Conservation (phyloP, 257 asterid genomes). For the Nicotiana undulata region DNA sequence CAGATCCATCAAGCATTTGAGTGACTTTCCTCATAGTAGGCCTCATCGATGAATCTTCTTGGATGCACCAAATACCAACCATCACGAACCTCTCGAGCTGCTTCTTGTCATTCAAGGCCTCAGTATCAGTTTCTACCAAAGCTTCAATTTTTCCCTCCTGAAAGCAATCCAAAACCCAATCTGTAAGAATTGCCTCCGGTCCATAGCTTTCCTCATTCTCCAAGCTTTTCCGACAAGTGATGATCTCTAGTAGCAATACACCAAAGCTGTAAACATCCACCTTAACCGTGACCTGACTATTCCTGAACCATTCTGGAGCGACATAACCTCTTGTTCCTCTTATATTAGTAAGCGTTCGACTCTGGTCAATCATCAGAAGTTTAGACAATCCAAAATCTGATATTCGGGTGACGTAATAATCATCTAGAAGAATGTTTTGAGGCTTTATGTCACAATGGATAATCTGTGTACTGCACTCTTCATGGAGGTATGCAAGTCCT, state of each 20-base stretch:
- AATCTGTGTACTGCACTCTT: conserved; percentile 46
- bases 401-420: conserved; percentile 17
- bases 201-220: conserved; percentile 2
- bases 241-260: conserved; percentile 27
- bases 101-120: conserved; percentile 19
- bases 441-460: conserved; percentile 60
- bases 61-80: conserved; percentile 33
- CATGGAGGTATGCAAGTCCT: conserved; percentile 49
- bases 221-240: conserved; percentile 14
- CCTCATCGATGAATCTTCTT: conserved; percentile 20
- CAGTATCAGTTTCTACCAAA: conserved; percentile 14
- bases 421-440: conserved; percentile 40
- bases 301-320: conserved; percentile 38
- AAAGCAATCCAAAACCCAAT: conserved; percentile 31
- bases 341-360: conserved; percentile 18
- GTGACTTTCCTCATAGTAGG: conserved; percentile 24
- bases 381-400: conserved; percentile 39
- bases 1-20: conserved; percentile 31
- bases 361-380: conserved; percentile 25
- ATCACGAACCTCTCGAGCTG: conserved; percentile 14
- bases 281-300: conserved; percentile 19
- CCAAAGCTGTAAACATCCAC: conserved; percentile 38
- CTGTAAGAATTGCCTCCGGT: neutral
- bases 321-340: conserved; percentile 38
- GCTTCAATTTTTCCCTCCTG: conserved; percentile 12